Conservation (phyloP, 2,329 filamentous ascomycete species). For the Ophiostoma sp. region DNA sequence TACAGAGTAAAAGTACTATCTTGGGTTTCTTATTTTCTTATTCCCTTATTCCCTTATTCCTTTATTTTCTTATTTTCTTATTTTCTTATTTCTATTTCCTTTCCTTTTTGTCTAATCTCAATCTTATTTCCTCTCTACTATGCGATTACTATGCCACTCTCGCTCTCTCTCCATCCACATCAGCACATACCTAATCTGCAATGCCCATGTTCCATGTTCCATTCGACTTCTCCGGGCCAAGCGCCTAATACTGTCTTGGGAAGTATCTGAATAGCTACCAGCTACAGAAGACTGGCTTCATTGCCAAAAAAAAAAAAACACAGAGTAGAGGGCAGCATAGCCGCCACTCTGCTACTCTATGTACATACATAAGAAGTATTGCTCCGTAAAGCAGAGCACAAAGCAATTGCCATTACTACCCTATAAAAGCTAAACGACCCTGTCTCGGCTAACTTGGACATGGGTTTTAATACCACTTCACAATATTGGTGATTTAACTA, state of each 20-base stretch:
- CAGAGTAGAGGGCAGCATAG: not conserved
- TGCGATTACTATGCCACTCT: no score
- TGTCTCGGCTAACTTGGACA: not conserved
- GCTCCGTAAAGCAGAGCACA: no score
- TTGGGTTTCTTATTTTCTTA: no score
- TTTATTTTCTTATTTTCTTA: not conserved
- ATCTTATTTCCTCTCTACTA: not conserved
- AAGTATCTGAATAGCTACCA: not conserved
- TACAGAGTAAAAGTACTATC: not conserved
- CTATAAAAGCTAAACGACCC: not conserved
- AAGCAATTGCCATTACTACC: not conserved
- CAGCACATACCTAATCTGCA: not conserved
- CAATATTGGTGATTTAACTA: not conserved
- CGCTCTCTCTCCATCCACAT: not conserved
- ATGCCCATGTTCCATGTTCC: not conserved
- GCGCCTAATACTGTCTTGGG: not conserved
- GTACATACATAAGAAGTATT: no score
- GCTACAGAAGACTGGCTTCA: not conserved
- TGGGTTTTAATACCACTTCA: not conserved
- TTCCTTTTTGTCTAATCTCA: not conserved
- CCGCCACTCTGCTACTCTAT: not conserved
- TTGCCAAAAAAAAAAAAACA: not conserved
- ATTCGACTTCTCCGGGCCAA: not conserved
- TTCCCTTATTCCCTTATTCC: not conserved
- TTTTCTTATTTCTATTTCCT: not conserved